phyloP scores from a whole-genome alignment of 2,329 filamentous ascomycete genomes.

The Fusarium sterilihyphosum region DNA sequence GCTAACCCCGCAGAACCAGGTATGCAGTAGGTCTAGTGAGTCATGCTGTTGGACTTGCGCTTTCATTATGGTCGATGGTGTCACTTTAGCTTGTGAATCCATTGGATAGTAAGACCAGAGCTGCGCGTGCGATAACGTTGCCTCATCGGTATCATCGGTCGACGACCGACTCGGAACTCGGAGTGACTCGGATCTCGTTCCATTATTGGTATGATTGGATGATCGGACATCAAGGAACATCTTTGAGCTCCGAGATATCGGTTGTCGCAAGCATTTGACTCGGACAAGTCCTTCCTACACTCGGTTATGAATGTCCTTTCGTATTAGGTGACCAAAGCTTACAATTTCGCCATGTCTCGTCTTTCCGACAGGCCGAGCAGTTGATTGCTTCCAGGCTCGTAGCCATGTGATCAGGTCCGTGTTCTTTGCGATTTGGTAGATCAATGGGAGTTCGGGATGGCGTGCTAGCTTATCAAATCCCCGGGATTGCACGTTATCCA shows the following conservation, averaged over 20 bases:
- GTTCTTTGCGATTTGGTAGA: not conserved
- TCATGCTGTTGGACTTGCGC: not conserved
- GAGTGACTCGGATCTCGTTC: not conserved
- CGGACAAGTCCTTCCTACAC: not conserved
- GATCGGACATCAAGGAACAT: accelerated
- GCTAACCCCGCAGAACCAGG: not conserved
- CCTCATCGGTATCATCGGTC: not conserved
- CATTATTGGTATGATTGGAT: not conserved
- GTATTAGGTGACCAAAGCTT: not conserved
- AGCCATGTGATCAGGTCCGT: too few relatives aligned
- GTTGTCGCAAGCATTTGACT: not conserved
- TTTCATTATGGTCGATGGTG: not conserved
- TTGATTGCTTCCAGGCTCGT: accelerated
- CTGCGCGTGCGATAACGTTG: not conserved
- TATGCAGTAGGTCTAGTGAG: not conserved
- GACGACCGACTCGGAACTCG: not conserved
- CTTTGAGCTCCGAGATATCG: not conserved
- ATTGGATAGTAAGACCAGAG: not conserved
- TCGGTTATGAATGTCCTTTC: not conserved
- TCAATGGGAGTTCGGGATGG: not conserved
- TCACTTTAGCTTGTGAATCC: not conserved
- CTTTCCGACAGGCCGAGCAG: not conserved
- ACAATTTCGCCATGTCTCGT: not conserved
- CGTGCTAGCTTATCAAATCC: slow-evolving; percentile 5
- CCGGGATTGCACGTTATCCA: slow-evolving; percentile 3